Conservation (phyloP, 352 stramenopile genomes). For the Thalassiosira exigua region DNA sequence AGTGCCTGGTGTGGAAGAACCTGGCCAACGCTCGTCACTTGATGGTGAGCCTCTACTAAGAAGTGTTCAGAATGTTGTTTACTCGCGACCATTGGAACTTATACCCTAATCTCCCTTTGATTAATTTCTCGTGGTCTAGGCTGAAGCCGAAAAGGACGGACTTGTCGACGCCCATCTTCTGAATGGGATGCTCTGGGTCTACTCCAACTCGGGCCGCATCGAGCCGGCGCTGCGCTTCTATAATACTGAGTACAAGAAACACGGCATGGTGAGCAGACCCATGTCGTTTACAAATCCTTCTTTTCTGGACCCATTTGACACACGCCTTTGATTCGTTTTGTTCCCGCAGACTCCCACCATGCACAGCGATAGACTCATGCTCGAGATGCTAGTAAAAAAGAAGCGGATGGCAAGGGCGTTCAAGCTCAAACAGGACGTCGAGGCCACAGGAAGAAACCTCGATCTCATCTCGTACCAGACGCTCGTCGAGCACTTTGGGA, state of each 20-base stretch:
- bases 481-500: constrained; percentile 80
- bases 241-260: constrained; percentile 65
- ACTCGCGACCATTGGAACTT: too few species aligned
- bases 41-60: constrained; percentile 38
- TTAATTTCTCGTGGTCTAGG: too few species aligned
- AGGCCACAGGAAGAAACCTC: constrained; percentile 68
- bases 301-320: constrained; percentile 11
- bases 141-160: constrained; percentile 68
- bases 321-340: constrained; percentile 2
- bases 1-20: constrained; percentile 73
- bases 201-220: constrained; percentile 68
- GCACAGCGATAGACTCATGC: constrained; percentile 79
- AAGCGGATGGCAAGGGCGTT: constrained; percentile 74
- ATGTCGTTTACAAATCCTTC: constrained; percentile 19
- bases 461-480: constrained; percentile 80
- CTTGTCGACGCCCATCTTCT: constrained; percentile 77
- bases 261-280: constrained; percentile 59
- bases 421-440: constrained; percentile 78
- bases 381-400: constrained; percentile 84
- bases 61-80: too few species aligned
- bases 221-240: constrained; percentile 74
- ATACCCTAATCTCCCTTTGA: too few species aligned
- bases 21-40: constrained; percentile 71
- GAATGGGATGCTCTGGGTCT: constrained; percentile 79
- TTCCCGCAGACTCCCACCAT: constrained; percentile 65